Evolutionary conservation across 106 monocot species (phyloP), one percentile per base, ranked within the genome.

Genomic region (Triglochin maritima): DNA sequence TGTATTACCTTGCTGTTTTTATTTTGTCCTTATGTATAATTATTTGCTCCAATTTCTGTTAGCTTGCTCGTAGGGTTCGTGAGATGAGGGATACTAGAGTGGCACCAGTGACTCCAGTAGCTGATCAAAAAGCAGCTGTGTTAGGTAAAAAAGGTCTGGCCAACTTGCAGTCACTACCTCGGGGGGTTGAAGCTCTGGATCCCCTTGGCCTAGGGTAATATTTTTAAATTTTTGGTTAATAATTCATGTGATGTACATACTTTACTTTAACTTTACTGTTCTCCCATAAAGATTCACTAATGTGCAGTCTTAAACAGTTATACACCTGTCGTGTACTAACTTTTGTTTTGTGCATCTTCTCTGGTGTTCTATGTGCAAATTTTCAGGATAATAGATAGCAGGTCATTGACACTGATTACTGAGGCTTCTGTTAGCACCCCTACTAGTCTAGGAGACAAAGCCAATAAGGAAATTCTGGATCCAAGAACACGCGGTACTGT

Each of bases 31-130:
- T 4, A 48, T 8, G 14, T 12, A 53, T 63, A 4, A 8, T 46
- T 2, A 46, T 12, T 65, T 67, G 6, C 17, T 50, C 76, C 45
- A 5, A 14, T 73, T 60, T 44, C 63, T 70, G 72, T 70, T 79
- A 98, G 98, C 88, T 98, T 75, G 82, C 82, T 81, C 83, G 98
- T 4, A 88, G 86, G 62, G 98, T 98, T 63, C 85, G 98, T 66
- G 98, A 98, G 73, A 86, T 92, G 91, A 83, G 98, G 61, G 98
- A 98, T 44, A 82, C 86, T 75, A 78, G 86, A 72, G 78, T 79
- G 49, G 80, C 81, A 62, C 88, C 92, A 69, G 78, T 62, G 16
- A 48, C 51, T 41, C 85, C 86, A 76, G 63, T 55, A 47, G 59
- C 87, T 61, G 86, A 86, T 10, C 79, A 65, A 29, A 92, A 84